Base-by-base conservation (phyloP, 2,329 filamentous ascomycete genomes). In the Cladorrhinum sp. region DNA sequence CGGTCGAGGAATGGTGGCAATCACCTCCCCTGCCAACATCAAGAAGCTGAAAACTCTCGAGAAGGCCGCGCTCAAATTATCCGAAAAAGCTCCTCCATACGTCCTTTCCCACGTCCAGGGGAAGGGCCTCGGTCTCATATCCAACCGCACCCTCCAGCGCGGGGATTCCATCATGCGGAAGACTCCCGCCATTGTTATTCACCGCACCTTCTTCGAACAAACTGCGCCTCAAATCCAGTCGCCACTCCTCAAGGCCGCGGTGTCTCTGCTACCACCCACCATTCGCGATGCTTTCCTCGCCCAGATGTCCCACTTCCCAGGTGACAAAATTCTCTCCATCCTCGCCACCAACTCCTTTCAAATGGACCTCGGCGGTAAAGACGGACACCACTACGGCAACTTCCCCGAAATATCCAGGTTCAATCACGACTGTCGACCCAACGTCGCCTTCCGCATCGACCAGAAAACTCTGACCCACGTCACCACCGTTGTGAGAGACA, bases 341-440 rank as follows among this genome's bases (percentile, higher is more conserved):
- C 24, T 70, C 7, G 51, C 62, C 4, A 62, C 61, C 7, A 66
- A 68, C 33, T 60, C 68, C 10, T 68, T 72, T 59, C 66, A 70
- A 50, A 61, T 67, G 53, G 55, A 65, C 48, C 42, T 69, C 0
- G 65, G 65, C 23, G 42, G 57, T 3, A 26, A 57, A 39, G 14
- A 62, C 30, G 57, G 55, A 1, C 56, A 64, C 14, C 68, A 70
- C 59, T 66, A 66, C 24, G 61, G 52, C 20, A 64, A 62, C 26
- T 77, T 73, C 54, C 75, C 75, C 0, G 74, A 77, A 63, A 70
- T 73, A 0, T 68, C 69, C 18, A 59, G 73, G 2, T 57, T 76
- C n/a, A 75, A 75, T 58, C 76, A 78, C 66, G 74, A 72, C 14
- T 79, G 76, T 59, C 75, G 74, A 28, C 74, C 76, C 0, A 77